Evolutionary conservation across 805 yeast genomes (phyloP).

Genomic region (Ogataea dorogensis): DNA sequence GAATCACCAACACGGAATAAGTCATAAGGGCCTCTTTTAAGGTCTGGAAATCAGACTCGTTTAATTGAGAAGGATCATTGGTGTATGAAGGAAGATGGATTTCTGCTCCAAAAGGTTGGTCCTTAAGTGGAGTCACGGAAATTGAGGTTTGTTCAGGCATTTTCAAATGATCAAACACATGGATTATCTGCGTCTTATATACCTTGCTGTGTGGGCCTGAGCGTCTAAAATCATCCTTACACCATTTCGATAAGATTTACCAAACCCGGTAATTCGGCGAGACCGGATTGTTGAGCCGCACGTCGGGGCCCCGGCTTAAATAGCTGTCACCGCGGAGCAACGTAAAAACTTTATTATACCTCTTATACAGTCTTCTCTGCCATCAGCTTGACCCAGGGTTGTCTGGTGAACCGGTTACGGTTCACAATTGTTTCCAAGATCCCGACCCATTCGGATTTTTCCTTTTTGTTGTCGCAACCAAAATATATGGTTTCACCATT

Average conservation of each 20-base stretch:
- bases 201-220: constrained; percentile 2
- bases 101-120: constrained; percentile 66
- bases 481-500: constrained; percentile 83
- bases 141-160: constrained; percentile 29
- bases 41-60: constrained; percentile 59
- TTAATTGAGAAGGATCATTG: constrained; percentile 69
- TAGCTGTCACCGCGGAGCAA: constrained; percentile 5
- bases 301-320: constrained; percentile 5
- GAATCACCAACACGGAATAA: constrained; percentile 72
- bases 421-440: constrained; percentile 55
- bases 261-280: constrained; percentile 7
- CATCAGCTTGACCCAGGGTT: constrained; percentile 39
- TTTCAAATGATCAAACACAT: background rate
- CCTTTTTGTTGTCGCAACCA: constrained; percentile 71
- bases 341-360: background rate
- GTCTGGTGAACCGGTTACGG: constrained; percentile 31
- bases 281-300: constrained; percentile 8
- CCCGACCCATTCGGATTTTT: constrained; percentile 64
- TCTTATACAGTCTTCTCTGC: constrained; percentile 8
- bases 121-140: constrained; percentile 45
- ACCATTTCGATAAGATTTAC: constrained; percentile 11
- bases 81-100: constrained; percentile 64
- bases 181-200: constrained; percentile 5
- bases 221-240: constrained; percentile 11
- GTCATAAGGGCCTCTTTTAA: constrained; percentile 65